A percentile compares a stretch with the other conserved stretches of the same genome.
phyloP scores from a whole-genome alignment of 140 eudicot species.

The Bidens hawaiensis region DNA sequence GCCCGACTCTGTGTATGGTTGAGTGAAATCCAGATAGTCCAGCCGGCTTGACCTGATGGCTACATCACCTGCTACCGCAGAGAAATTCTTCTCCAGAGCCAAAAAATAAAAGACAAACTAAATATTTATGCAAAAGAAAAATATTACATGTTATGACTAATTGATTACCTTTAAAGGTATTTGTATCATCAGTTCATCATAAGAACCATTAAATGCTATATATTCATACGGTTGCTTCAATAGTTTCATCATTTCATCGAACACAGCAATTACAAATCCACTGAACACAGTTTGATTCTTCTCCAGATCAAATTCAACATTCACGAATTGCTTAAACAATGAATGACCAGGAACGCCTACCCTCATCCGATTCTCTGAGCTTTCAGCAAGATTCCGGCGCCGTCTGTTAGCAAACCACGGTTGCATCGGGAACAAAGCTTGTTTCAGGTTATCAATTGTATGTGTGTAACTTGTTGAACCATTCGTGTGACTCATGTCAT shows the following conservation, averaged over 20 bases:
- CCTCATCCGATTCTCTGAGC: conserved; percentile 28
- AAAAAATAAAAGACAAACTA: background rate
- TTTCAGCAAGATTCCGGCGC: conserved; percentile 12
- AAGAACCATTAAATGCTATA: conserved; percentile 34
- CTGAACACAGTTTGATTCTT: conserved; percentile 21
- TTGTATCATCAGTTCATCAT: conserved; percentile 30
- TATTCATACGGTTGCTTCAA: conserved; percentile 37
- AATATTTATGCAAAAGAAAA: background rate
- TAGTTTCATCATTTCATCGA: conserved; percentile 33
- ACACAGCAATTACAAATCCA: conserved; percentile 45
- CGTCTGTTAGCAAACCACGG: conserved; percentile 19
- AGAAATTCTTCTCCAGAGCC: conserved; percentile 28
- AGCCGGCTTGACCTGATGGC: conserved; percentile 37
- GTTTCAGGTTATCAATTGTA: conserved; percentile 25
- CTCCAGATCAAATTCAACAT: conserved; percentile 15
- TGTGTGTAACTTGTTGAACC: conserved; percentile 8
- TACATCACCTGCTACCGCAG: conserved; percentile 41
- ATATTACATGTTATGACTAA: background rate
- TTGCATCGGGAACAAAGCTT: conserved; percentile 36
- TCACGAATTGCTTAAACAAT: conserved; percentile 38
- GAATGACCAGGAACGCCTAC: conserved; percentile 40
- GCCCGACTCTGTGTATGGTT: conserved; percentile 50
- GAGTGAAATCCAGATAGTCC: conserved; percentile 41
- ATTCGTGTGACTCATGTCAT: conserved; percentile 6
- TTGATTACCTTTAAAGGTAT: conserved; percentile 26